These are phyloP conservation scores for Angomonas deanei DNA, from an alignment of 208 protist genomes.

Conservation along the genomic window DNA sequence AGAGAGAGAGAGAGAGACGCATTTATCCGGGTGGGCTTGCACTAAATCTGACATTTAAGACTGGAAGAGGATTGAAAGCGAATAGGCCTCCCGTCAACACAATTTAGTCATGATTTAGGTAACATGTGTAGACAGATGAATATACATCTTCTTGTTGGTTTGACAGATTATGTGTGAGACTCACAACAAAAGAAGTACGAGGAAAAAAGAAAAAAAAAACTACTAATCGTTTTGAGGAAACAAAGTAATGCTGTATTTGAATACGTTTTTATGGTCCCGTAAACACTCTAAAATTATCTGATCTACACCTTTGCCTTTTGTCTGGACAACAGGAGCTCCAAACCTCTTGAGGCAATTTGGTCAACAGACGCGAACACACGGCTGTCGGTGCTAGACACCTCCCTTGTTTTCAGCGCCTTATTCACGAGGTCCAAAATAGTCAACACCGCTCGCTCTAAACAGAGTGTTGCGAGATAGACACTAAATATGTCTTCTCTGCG, in stretches of 20 bases:
- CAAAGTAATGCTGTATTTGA: neutral
- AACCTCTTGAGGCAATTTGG: constrained; percentile 41
- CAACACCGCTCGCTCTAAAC: constrained; percentile 32
- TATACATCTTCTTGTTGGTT: too few relatives aligned
- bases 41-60: too few relatives aligned
- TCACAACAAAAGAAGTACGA: neutral
- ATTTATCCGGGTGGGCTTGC: neutral
- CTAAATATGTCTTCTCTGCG: constrained; percentile 65
- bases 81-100: too few relatives aligned
- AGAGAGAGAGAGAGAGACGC: neutral
- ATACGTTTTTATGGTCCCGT: neutral
- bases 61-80: neutral
- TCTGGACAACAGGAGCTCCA: constrained; percentile 39
- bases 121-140: too few relatives aligned
- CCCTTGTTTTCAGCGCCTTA: neutral
- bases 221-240: neutral
- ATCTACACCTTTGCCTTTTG: constrained; percentile 30
- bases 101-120: too few relatives aligned
- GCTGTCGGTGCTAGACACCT: constrained; percentile 14
- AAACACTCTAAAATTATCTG: neutral
- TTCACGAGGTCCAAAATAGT: constrained; percentile 20
- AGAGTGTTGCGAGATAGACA: constrained; percentile 60
- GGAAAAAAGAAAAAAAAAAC: constrained; percentile 3
- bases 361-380: constrained; percentile 48
- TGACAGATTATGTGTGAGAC: too few relatives aligned